A percentile compares a stretch with the other conserved stretches of the same genome.
Conservation (phyloP, 2,329 filamentous ascomycete species). For the Incumbomyces lentus region DNA sequence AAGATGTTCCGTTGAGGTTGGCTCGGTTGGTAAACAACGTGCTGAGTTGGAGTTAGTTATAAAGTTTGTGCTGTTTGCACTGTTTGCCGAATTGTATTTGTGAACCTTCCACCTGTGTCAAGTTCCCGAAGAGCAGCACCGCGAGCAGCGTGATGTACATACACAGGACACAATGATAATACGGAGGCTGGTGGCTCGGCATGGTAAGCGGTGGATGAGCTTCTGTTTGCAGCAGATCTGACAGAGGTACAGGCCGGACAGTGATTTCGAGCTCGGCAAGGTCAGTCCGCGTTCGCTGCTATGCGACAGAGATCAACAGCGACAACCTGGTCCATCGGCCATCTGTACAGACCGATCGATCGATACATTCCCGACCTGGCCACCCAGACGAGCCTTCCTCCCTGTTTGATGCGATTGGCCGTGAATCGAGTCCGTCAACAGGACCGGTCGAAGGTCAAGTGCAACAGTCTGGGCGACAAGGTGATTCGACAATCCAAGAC, state of each 20-base stretch:
- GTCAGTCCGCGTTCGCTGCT: slow-evolving; percentile 7
- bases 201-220: slow-evolving; percentile 13
- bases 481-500: slow-evolving; percentile 10
- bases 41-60: too few species aligned
- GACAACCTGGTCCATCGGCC: slow-evolving; percentile 13
- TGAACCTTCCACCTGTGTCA: slow-evolving; percentile 1
- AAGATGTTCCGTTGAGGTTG: too few species aligned
- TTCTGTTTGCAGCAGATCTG: not conserved
- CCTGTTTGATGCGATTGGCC: slow-evolving; percentile 14
- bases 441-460: slow-evolving; percentile 5
- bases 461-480: slow-evolving; percentile 6
- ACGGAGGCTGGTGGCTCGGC: slow-evolving; percentile 18
- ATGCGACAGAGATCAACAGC: slow-evolving; percentile 12
- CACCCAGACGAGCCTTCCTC: slow-evolving; percentile 19
- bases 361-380: slow-evolving; percentile 9
- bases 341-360: slow-evolving; percentile 14
- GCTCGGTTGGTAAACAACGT: too few species aligned
- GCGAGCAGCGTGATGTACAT: not conserved
- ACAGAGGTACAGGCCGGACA: slow-evolving; percentile 16
- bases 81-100: slow-evolving; percentile 5
- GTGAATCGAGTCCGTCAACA: slow-evolving; percentile 9
- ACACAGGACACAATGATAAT: slow-evolving; percentile 16
- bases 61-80: not conserved
- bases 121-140: not conserved
- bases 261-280: slow-evolving; percentile 14